Evolutionary conservation across 1,284 basidiomycete species (phyloP).

Genomic region (Neolentinus lepideus): DNA sequence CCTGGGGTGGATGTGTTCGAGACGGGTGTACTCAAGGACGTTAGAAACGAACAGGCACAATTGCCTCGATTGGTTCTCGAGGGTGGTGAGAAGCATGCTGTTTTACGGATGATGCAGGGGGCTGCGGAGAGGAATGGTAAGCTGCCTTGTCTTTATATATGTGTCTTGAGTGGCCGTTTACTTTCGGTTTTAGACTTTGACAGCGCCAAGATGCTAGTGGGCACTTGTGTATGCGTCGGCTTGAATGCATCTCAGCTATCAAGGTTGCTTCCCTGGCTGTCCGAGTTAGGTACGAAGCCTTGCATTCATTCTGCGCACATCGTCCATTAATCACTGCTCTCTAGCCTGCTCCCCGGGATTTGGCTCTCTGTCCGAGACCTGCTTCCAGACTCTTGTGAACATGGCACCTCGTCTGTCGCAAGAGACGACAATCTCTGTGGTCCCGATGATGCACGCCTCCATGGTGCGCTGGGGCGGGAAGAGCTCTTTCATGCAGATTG

Average conservation of each 20-base stretch:
- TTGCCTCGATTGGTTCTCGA: background rate
- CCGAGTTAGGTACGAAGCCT: background rate
- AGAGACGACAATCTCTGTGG: slow-evolving; percentile 4
- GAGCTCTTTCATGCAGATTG: slow-evolving; percentile 5
- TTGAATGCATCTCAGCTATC: slow-evolving; percentile 18
- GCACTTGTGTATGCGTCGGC: background rate
- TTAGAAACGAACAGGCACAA: background rate
- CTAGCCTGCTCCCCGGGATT: background rate
- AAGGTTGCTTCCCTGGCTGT: slow-evolving; percentile 15
- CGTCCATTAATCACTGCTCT: background rate
- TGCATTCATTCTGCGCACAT: background rate
- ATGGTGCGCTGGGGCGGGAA: slow-evolving; percentile 16
- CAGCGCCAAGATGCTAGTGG: background rate
- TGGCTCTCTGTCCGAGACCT: background rate
- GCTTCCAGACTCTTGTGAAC: slow-evolving; percentile 16
- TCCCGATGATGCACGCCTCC: slow-evolving; percentile 6
- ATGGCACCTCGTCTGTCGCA: slow-evolving; percentile 7
- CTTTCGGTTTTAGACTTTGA: background rate
- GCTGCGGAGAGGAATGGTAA: slow-evolving; percentile 30
- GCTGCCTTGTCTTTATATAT: slow-evolving; percentile 10
- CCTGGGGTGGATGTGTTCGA: slow-evolving; percentile 36
- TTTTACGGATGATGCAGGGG: slow-evolving; percentile 21
- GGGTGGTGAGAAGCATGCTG: slow-evolving; percentile 1
- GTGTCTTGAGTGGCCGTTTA: background rate
- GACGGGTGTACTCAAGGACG: slow-evolving; percentile 9